Percentiles rank a stretch among this genome's conserved stretches.
Evolutionary conservation across 2,329 filamentous ascomycete genomes (phyloP).

Genomic region (Claviceps spartinae): DNA sequence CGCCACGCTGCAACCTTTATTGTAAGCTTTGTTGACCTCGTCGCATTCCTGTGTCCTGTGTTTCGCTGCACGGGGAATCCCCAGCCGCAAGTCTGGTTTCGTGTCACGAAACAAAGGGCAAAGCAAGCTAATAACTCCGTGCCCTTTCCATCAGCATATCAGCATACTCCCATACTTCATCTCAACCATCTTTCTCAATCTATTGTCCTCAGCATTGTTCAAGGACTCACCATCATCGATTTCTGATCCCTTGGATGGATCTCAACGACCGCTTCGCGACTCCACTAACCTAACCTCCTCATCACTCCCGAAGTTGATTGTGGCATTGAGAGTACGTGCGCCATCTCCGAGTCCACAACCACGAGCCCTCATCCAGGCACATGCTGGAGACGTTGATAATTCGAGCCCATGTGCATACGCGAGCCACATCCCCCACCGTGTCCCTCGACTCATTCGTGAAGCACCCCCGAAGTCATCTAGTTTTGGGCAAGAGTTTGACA

Average conservation of each 20-base stretch:
- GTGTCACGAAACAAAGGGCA: constrained; percentile 3
- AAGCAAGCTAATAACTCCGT: constrained; percentile 3
- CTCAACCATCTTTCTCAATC: constrained; percentile 3
- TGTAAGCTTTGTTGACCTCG: constrained; percentile 12
- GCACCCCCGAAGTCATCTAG: constrained; percentile 12
- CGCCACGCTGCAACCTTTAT: constrained; percentile 20
- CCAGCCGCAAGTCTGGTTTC: constrained; percentile 3
- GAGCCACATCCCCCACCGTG: constrained; percentile 19
- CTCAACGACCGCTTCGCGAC: constrained; percentile 4
- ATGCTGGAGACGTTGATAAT: constrained; percentile 10
- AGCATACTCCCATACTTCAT: constrained; percentile 2
- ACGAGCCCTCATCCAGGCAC: constrained; percentile 8
- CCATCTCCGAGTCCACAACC: constrained; percentile 4
- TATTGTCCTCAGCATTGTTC: constrained; percentile 1
- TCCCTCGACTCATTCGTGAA: constrained; percentile 20
- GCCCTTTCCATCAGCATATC: background rate
- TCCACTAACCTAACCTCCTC: constrained; percentile 4
- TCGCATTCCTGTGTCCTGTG: background rate
- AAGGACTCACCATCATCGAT: background rate
- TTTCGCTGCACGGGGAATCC: constrained; percentile 1
- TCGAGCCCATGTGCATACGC: constrained; percentile 26
- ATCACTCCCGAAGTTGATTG: constrained; percentile 12
- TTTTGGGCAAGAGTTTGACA: constrained; percentile 5
- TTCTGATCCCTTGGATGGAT: constrained; percentile 1
- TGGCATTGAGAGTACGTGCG: constrained; percentile 14